Evolutionary conservation across 805 yeast species (phyloP).

Genomic region (Metschnikowia bowlesiae): DNA sequence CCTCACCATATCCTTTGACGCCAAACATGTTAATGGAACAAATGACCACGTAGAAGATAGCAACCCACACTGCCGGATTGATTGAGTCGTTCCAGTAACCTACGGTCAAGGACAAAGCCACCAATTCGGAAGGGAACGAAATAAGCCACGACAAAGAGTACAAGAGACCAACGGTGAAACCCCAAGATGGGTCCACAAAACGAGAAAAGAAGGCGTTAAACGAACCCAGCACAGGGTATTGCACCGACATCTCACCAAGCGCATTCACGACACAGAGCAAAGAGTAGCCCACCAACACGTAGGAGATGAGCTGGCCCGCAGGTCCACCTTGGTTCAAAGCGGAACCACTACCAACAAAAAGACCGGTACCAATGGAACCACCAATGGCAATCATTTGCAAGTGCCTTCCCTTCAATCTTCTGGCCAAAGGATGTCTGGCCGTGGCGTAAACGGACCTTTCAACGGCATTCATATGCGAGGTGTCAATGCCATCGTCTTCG

Average conservation of each 20-base stretch:
- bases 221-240: slow-evolving; percentile 20
- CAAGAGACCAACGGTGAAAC: slow-evolving; percentile 21
- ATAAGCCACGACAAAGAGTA: slow-evolving; percentile 30
- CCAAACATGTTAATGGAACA: slow-evolving; percentile 34
- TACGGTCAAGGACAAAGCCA: slow-evolving; percentile 35
- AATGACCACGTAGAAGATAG: slow-evolving; percentile 31
- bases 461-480: slow-evolving; percentile 32
- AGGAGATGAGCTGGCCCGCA: slow-evolving; percentile 18
- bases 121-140: slow-evolving; percentile 28
- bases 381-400: slow-evolving; percentile 78
- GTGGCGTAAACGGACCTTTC: slow-evolving; percentile 39
- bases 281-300: slow-evolving; percentile 19
- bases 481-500: slow-evolving; percentile 39
- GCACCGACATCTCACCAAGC: slow-evolving; percentile 21
- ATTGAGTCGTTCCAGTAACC: slow-evolving; percentile 30
- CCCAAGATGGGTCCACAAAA: slow-evolving; percentile 22
- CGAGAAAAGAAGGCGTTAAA: slow-evolving; percentile 20
- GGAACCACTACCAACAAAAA: slow-evolving; percentile 24
- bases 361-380: slow-evolving; percentile 80
- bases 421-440: slow-evolving; percentile 41
- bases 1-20: slow-evolving; percentile 29
- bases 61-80: slow-evolving; percentile 37
- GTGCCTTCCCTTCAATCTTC: slow-evolving; percentile 49
- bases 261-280: slow-evolving; percentile 19
- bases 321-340: slow-evolving; percentile 20